A percentile compares a stretch with the other conserved stretches of the same genome.
Evolutionary conservation across 768 basidiomycete genomes (phyloP).

Genomic region (Panaeolus cyanescens): DNA sequence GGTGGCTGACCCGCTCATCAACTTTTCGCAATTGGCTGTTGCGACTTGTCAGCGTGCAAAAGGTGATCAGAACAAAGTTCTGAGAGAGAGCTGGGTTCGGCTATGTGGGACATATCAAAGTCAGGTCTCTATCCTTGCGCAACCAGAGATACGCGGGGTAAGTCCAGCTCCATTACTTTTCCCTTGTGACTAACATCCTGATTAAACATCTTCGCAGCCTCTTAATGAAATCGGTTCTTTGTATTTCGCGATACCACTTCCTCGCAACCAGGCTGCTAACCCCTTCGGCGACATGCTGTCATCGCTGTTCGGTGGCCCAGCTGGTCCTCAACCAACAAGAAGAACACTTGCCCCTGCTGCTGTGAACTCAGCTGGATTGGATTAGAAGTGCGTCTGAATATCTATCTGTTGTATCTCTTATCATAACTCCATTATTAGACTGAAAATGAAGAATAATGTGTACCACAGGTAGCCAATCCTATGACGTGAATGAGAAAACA

Average conservation of each 20-base stretch:
- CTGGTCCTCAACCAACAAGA: constrained; percentile 37
- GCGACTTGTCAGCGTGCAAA: constrained; percentile 86
- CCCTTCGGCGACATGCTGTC: constrained; percentile 90
- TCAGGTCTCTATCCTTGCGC: constrained; percentile 60
- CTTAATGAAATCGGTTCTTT: constrained; percentile 67
- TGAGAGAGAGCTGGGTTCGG: constrained; percentile 82
- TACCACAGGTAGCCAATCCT: neutral
- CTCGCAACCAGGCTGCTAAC: constrained; percentile 69
- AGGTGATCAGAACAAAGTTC: constrained; percentile 74
- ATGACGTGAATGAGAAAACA: neutral
- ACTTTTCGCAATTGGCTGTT: constrained; percentile 90
- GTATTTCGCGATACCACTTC: constrained; percentile 88
- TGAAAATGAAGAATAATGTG: neutral
- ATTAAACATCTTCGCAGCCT: constrained; percentile 40
- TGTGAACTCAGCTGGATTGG: constrained; percentile 40
- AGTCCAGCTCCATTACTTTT: constrained; percentile 21
- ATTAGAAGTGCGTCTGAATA: constrained; percentile 28
- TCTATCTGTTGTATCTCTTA: constrained; percentile 1
- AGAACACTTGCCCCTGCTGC: constrained; percentile 48
- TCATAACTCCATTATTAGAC: neutral
- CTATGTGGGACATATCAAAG: constrained; percentile 85
- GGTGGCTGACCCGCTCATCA: constrained; percentile 76
- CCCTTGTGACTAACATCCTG: neutral
- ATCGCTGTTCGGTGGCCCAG: constrained; percentile 79
- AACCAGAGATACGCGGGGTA: constrained; percentile 66